These are phyloP conservation scores for Atkinsonella hypoxylon DNA, from an alignment of 2,329 filamentous ascomycete genomes.

Conservation along the genomic window DNA sequence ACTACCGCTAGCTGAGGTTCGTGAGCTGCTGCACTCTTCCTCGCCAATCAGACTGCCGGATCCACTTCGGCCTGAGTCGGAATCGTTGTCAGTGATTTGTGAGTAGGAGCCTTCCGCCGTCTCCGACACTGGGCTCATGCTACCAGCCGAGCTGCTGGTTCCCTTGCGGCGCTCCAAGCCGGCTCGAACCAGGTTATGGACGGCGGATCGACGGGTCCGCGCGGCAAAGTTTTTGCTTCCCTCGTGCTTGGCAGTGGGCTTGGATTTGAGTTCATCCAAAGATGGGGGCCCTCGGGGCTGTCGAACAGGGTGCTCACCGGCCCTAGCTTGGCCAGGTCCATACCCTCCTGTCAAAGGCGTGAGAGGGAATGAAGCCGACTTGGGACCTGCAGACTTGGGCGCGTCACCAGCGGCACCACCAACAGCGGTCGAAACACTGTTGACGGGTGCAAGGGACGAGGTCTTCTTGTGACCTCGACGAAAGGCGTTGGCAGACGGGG, in stretches of 20 bases:
- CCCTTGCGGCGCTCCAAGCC: conserved; percentile 76
- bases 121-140: conserved; percentile 85
- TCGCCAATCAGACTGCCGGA: conserved; percentile 74
- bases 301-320: conserved; percentile 85
- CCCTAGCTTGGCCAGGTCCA: conserved; percentile 82
- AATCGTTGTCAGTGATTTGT: conserved; percentile 61
- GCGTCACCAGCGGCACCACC: conserved; percentile 28
- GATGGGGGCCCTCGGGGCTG: conserved; percentile 88
- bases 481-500: conserved; percentile 83
- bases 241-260: conserved; percentile 85
- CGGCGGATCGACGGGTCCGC: conserved; percentile 80
- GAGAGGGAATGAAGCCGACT: conserved; percentile 66
- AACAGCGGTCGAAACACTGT: conserved; percentile 33
- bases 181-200: conserved; percentile 83
- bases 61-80: conserved; percentile 57
- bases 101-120: conserved; percentile 55
- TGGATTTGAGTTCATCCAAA: conserved; percentile 78
- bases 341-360: conserved; percentile 78
- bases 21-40: conserved; percentile 57
- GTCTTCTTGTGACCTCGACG: conserved; percentile 90
- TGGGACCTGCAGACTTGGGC: conserved; percentile 55
- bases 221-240: conserved; percentile 96
- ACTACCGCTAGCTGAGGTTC: conserved; percentile 60
- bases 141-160: conserved; percentile 59
- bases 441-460: conserved; percentile 57